Evolutionary conservation across 805 yeast genomes (phyloP), one percentile per base, ranked within the genome.

Genomic region (Kregervanrija pseudodelftensis): DNA sequence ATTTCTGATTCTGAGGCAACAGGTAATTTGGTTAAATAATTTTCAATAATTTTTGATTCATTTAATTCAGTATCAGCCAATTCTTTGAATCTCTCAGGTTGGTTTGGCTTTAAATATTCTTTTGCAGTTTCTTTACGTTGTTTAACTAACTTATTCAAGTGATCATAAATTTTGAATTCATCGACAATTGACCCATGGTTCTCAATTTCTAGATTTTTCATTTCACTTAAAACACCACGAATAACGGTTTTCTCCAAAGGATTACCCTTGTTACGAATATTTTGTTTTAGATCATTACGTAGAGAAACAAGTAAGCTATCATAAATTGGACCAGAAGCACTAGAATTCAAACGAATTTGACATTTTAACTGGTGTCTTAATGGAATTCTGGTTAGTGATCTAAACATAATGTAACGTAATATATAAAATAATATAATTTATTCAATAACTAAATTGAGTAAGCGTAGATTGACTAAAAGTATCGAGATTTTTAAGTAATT

Each of bases 1-100:
- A 70, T 48, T 41, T 69, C 71, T 4, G 54, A 62, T 8, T 53
- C 55, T 0, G 65, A 49, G 1, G 72, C 66, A 45, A 70, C 66
- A 12, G 72, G 73, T 39, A 72, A 51, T 14, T 48, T 33, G 9
- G 49, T 41, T 33, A 65, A 42, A 47, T 69, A 72, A 36, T 61
- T 59, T 14, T 54, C 49, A 44, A 72, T 59, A 41, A 67, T 57
- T 4, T 55, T 56, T 4, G 63, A 54, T 52, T 72, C 76, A 44
- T 65, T 54, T 15, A 64, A 48, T 55, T 72, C 77, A 39, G 60
- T 64, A 22, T 55, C 52, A 5, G 67, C 70, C 33, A 64, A 51
- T 38, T 64, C 65, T 28, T 61, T 60, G 42, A 69, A 69, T 48
- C 70, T 58, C 47, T 70, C 76, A n/a, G 66, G 65, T 17, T 72